Base-by-base conservation (phyloP, 805 yeast species). In the Wickerhamomyces silvicola region DNA sequence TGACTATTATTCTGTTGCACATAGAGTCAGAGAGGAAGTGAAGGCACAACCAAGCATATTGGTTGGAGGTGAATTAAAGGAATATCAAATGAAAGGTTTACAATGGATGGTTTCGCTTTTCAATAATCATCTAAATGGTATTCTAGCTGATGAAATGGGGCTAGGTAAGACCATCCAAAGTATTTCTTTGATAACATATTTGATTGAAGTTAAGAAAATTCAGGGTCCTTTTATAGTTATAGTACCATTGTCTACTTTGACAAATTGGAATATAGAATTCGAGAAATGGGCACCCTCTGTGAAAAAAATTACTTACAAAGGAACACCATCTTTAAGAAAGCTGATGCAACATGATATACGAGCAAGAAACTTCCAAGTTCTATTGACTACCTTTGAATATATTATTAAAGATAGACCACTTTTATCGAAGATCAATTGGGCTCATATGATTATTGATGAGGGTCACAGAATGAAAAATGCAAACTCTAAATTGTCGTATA, bases 131-230 rank as follows among this genome's bases (percentile, higher is more conserved):
- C 70, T 92, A 50, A 92, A 92, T 55, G 99, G 99, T 67, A 92
- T 92, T 43, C 62, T 92, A 36, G 99, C 99, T 1, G 99, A 92
- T 66, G 99, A 92, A 60, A 92, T 92, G 99, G 99, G 99, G 42
- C 68, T 92, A 41, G 99, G 99, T 57, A 92, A 92, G 56, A 92
- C 99, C 59, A 66, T 49, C 72, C 94, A 83, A 56, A 75, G 88
- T n/a, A 78, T 83, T 36, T 81, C 92, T 0, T 62, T 83, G 44
- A 64, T 83, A 14, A 71, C 90, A 2, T 78, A 84, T 50, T 62
- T 84, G 33, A 70, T 72, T 37, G 94, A 83, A 50, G 64, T 57
- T 24, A 83, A 83, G 48, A 70, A 77, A 34, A 72, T 68, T 28
- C 70, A 68, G 28, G 85, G 80, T 20, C 84, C 84, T 36, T 83